phyloP scores from a whole-genome alignment of 805 yeast genomes.

The Candida schatavii region DNA sequence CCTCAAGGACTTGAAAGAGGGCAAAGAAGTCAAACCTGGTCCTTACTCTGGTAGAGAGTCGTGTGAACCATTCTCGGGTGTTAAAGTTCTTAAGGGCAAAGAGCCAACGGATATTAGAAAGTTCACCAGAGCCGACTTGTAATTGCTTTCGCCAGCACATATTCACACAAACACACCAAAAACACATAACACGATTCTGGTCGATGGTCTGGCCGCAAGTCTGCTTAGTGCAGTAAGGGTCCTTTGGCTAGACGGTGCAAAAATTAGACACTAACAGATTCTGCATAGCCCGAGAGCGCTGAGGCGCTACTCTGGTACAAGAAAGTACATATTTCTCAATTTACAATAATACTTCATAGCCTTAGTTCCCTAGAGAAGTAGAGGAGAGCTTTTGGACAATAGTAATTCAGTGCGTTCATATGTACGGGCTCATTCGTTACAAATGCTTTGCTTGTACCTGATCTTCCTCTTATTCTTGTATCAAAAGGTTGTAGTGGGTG shows the following conservation, averaged over 20 bases:
- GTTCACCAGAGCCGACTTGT: slow-evolving; percentile 72
- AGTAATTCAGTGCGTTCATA: too few species aligned
- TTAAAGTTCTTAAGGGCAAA: slow-evolving; percentile 54
- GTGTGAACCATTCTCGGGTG: slow-evolving; percentile 77
- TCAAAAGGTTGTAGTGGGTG: too few species aligned
- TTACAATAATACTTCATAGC: too few species aligned
- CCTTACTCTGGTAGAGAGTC: slow-evolving; percentile 65
- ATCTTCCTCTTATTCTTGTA: too few species aligned
- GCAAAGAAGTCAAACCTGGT: slow-evolving; percentile 59
- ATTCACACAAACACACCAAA: not conserved
- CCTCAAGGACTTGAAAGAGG: slow-evolving; percentile 61
- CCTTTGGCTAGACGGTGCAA: not conserved
- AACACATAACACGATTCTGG: too few species aligned
- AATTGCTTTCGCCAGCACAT: slow-evolving; percentile 5
- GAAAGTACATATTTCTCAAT: not conserved
- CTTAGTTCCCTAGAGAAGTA: too few species aligned
- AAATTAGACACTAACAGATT: not conserved
- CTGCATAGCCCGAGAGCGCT: not conserved
- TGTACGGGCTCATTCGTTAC: too few species aligned
- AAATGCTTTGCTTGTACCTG: too few species aligned
- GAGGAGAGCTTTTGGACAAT: too few species aligned
- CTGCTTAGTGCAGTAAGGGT: too few species aligned
- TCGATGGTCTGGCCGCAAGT: too few species aligned
- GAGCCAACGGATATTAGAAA: slow-evolving; percentile 69
- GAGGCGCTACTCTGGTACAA: not conserved